Percentiles rank a stretch among this genome's conserved stretches.
phyloP scores from a whole-genome alignment of 768 basidiomycete species.

The Sarcomyxa edulis region DNA sequence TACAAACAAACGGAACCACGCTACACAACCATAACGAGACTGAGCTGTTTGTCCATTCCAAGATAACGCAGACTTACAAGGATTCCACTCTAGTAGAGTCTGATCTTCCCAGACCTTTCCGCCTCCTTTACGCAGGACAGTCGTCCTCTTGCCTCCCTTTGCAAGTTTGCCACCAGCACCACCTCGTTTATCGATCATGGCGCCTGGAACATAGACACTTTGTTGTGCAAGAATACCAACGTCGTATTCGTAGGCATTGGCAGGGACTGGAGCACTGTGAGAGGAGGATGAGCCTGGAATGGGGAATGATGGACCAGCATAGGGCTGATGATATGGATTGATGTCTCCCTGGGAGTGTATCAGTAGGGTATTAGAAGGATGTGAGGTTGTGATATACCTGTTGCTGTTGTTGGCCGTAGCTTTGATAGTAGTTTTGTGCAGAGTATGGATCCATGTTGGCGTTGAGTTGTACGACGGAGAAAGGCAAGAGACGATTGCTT shows the following conservation, averaged over 20 bases:
- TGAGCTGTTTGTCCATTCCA: background rate
- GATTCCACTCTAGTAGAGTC: conserved; percentile 95
- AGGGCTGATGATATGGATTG: conserved; percentile 80
- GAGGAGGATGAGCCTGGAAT: conserved; percentile 57
- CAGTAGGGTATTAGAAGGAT: conserved; percentile 2
- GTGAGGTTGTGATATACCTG: conserved; percentile 21
- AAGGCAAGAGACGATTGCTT: too few species aligned
- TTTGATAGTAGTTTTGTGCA: conserved; percentile 42
- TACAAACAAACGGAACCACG: conserved; percentile 97
- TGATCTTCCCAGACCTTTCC: conserved; percentile 99
- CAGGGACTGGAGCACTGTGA: conserved; percentile 77
- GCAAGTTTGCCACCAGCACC: conserved; percentile 82
- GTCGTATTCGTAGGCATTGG: conserved; percentile 90
- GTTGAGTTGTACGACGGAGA: too few species aligned
- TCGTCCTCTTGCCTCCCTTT: conserved; percentile 88
- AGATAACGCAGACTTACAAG: conserved; percentile 59
- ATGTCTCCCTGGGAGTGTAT: conserved; percentile 35
- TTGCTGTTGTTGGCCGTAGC: conserved; percentile 49
- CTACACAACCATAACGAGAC: conserved; percentile 32
- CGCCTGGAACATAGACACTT: conserved; percentile 89
- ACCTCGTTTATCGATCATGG: conserved; percentile 84
- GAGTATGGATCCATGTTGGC: conserved; percentile 38
- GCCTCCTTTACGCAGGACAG: conserved; percentile 91
- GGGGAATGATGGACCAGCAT: conserved; percentile 70
- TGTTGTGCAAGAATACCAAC: conserved; percentile 88